Conservation (phyloP, 805 yeast species). For the Yarrowia sp. region DNA sequence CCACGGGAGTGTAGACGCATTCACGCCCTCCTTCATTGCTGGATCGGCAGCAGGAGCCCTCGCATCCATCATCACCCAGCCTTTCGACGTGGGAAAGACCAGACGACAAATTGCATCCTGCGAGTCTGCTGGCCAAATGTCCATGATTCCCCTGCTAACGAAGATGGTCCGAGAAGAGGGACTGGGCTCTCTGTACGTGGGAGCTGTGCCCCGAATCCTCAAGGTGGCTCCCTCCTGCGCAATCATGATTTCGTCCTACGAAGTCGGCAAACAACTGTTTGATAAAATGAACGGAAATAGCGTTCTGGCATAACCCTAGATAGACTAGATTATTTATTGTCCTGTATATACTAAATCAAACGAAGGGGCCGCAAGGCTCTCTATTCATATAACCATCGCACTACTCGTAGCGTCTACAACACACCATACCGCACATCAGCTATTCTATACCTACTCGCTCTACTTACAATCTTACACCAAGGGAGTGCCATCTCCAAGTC, state of each 20-base stretch:
- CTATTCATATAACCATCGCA: not conserved
- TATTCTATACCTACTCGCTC: not conserved
- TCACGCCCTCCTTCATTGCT: slow-evolving; percentile 54
- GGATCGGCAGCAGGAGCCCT: slow-evolving; percentile 82
- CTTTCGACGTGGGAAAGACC: slow-evolving; percentile 97
- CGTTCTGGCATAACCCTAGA: slow-evolving; percentile 11
- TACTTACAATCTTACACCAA: not conserved
- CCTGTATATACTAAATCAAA: slow-evolving; percentile 2
- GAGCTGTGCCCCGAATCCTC: slow-evolving; percentile 78
- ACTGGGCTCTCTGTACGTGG: slow-evolving; percentile 76
- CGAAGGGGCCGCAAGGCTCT: not conserved
- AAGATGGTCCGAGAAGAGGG: slow-evolving; percentile 75
- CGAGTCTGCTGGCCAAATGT: slow-evolving; percentile 39
- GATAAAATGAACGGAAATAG: slow-evolving; percentile 29
- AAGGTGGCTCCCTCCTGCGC: slow-evolving; percentile 98
- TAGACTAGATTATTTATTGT: slow-evolving; percentile 18
- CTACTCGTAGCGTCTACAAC: too few relatives aligned
- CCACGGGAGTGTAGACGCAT: slow-evolving; percentile 32
- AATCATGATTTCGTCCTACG: slow-evolving; percentile 95
- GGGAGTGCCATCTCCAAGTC: not conserved
- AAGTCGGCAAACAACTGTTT: slow-evolving; percentile 70
- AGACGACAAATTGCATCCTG: slow-evolving; percentile 60
- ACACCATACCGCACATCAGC: not conserved
- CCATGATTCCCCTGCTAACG: slow-evolving; percentile 63
- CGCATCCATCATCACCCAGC: slow-evolving; percentile 87